Base-by-base conservation (phyloP, 495 filamentous ascomycete genomes). In the Letharia columbiana region DNA sequence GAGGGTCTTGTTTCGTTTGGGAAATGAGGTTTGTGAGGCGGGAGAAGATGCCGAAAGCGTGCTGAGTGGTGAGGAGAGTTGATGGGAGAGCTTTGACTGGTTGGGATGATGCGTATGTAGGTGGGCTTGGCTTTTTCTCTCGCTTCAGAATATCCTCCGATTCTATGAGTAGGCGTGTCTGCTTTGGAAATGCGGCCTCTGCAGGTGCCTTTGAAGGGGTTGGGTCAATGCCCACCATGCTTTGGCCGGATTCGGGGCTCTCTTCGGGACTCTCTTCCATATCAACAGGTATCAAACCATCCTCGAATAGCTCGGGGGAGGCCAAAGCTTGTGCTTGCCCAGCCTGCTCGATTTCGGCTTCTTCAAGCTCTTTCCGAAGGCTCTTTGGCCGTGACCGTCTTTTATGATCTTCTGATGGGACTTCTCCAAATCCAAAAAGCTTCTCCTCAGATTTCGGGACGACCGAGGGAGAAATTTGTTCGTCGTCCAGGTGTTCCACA, bases 351-450 rank as follows among this genome's bases (percentile, higher is more conserved):
- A 58, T 20, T 28, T 63, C 63, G 23, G 68, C 68, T 15, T 63
- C 56, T 62, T 69, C 66, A 5, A 72, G 69, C 54, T 72, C 71
- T 40, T 66, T 66, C 20, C 68, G 54, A 39, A 72, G 66, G 49
- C 71, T 72, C 42, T 61, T 61, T 33, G 66, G 68, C 42, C 68
- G 41, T 15, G 60, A 61, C 18, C 50, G 64, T 44, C 33, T 61
- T 52, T 61, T 69, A 23, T 44, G 33, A 49, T 59, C 61, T 28
- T 67, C 66, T 9, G 60, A 68, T 20, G 58, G 35, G 10, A 65
- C 61, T 23, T 72, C 69, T 20, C 63, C 65, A 52, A 71, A 67
- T 18, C 64, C 61, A 47, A 64, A 49, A 40, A 62, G 50, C 39
- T 41, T 56, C 54, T 70, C 68, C 41, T 68, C 61, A 28, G 62